phyloP scores from a whole-genome alignment of 2,329 filamentous ascomycete genomes.

The Thyridium curvatum region DNA sequence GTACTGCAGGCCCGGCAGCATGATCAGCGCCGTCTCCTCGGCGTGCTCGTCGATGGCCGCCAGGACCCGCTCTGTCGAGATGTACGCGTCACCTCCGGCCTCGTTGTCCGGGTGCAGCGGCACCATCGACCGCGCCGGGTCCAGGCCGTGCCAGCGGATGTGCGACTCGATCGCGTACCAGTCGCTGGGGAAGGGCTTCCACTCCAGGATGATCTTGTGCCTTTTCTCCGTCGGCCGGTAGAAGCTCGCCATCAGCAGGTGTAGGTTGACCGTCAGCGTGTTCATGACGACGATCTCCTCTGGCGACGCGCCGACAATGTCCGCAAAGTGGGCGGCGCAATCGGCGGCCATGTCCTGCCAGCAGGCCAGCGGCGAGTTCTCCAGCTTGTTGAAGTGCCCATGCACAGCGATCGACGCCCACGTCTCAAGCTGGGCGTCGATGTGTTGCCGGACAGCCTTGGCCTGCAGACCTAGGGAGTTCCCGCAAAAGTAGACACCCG shows the following conservation, averaged over 20 bases:
- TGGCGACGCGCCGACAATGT: conserved; percentile 66
- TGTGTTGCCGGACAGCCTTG: conserved; percentile 54
- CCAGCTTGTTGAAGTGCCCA: conserved; percentile 70
- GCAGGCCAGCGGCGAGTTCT: conserved; percentile 55
- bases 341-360: conserved; percentile 78
- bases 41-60: conserved; percentile 69
- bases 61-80: conserved; percentile 67
- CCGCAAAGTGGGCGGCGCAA: conserved; percentile 62
- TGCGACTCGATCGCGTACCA: conserved; percentile 83
- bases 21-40: conserved; percentile 57
- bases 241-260: conserved; percentile 79
- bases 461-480: conserved; percentile 87
- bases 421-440: conserved; percentile 69
- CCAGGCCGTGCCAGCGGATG: conserved; percentile 61
- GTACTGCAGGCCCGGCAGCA: conserved; percentile 85
- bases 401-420: conserved; percentile 83
- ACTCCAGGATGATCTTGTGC: conserved; percentile 83
- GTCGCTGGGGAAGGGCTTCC: conserved; percentile 85
- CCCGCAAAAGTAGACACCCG: conserved; percentile 76
- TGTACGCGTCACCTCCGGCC: conserved; percentile 34
- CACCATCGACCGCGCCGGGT: conserved; percentile 64
- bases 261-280: conserved; percentile 74
- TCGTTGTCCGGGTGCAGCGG: conserved; percentile 59
- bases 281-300: conserved; percentile 84
- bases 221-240: conserved; percentile 59